A percentile compares a stretch with the other conserved stretches of the same genome.
These are phyloP conservation scores for Moricandia moricandioides DNA, from an alignment of 345 rosid genomes.

Conservation along the genomic window DNA sequence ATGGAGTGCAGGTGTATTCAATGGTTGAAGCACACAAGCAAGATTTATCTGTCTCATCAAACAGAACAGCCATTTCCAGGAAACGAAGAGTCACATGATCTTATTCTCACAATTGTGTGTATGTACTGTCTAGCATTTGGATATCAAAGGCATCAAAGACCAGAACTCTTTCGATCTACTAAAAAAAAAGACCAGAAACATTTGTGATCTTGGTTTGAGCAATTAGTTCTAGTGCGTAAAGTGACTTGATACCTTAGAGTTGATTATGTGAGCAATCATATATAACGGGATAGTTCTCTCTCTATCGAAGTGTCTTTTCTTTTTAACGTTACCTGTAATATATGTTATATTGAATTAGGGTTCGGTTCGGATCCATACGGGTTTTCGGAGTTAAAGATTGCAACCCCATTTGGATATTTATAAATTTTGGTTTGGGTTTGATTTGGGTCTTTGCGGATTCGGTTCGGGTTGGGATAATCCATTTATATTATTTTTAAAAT, in stretches of 20 bases:
- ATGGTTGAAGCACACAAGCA: constrained; percentile 38
- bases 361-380: too few relatives aligned
- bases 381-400: too few relatives aligned
- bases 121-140: not conserved
- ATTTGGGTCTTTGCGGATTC: too few relatives aligned
- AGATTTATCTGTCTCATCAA: constrained; percentile 4
- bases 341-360: too few relatives aligned
- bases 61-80: constrained; percentile 19
- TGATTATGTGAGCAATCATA: not conserved
- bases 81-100: constrained; percentile 22
- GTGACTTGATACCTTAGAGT: not conserved
- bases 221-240: not conserved
- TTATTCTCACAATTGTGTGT: not conserved
- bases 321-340: too few relatives aligned
- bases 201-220: not conserved
- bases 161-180: not conserved
- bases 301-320: too few relatives aligned
- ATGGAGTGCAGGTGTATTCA: constrained; percentile 34
- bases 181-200: not conserved
- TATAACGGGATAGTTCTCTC: too few relatives aligned
- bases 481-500: too few relatives aligned
- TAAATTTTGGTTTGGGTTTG: too few relatives aligned
- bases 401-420: too few relatives aligned
- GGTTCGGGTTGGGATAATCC: too few relatives aligned
- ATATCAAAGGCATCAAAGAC: not conserved